Evolutionary conservation across 2,329 filamentous ascomycete species (phyloP), one percentile per base, ranked within the genome.

Genomic region (Achaetomium macrosporum): DNA sequence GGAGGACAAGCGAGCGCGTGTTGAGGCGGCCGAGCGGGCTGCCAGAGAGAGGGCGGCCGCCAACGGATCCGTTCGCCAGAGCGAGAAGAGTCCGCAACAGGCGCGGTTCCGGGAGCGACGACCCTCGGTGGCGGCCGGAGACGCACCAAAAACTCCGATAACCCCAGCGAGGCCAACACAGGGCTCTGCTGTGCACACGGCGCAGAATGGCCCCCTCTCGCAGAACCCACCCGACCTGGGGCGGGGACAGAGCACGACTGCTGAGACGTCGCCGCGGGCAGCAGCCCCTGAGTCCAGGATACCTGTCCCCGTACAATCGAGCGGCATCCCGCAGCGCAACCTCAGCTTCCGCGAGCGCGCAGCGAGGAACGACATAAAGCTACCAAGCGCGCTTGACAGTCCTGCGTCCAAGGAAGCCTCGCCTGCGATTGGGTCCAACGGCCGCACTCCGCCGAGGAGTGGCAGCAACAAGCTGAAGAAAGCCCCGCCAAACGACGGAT

Each of bases 1-100:
- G 69, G 91, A 96, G 71, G 91, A 96, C 70, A 95, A 95, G 69
- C 81, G 92, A 59, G 90, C 90, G 9, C 81, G 89, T 43, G 83
- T 92, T 5, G 81, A 90, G 66, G 87, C 92, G 63, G 90, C 90
- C 6, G 92, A 96, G 68, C 77, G 83, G 60, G 79, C 81, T 41
- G 80, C 85, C 16, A 81, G 84, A 61, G 84, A 92, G 64, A 77
- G 56, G 49, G 48, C 57, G 13, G 45, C 46, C 60, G 61, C 58
- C 41, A 47, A 48, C 47, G 54, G 59, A 57, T 41, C 61, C 57
- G 31, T 57, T 2, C 55, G 53, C 11, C 59, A 61, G 16, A 48
- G 47, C 47, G 50, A 62, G 39, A 61, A 51, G 46, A 60, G 60
- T 50, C 56, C 55, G 19, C 53, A 67, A 36, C 63, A 69, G 50